phyloP scores from a whole-genome alignment of 2,329 filamentous ascomycete genomes.

The Trichoderma simmonsii region DNA sequence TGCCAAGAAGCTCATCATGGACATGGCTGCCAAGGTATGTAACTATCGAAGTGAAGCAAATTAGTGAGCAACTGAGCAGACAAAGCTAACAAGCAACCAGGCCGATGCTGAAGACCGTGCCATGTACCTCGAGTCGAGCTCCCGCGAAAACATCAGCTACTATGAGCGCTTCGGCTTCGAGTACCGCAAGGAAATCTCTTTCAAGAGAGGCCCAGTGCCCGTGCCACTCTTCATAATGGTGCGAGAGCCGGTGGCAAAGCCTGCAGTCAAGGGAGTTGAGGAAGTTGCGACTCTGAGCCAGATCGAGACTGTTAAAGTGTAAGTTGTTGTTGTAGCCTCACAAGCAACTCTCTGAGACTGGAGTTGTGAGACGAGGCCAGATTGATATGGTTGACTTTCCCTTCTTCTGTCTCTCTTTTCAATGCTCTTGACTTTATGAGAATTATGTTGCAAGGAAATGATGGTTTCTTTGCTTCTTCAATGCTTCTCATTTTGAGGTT shows the following conservation, averaged over 20 bases:
- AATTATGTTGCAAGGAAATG: not conserved
- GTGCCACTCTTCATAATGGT: constrained; percentile 79
- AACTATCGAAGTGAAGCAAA: not conserved
- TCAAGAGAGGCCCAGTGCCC: constrained; percentile 56
- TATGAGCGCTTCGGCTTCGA: constrained; percentile 76
- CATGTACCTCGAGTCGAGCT: constrained; percentile 78
- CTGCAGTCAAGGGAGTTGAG: constrained; percentile 26
- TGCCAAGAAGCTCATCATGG: constrained; percentile 65
- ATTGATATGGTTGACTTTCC: not conserved
- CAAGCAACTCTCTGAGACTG: not conserved
- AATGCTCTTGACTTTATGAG: not conserved
- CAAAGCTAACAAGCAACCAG: constrained; percentile 32
- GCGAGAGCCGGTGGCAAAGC: constrained; percentile 56
- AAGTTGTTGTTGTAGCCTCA: not conserved
- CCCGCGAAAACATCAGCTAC: constrained; percentile 63
- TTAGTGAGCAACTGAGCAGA: not conserved
- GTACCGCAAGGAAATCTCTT: constrained; percentile 58
- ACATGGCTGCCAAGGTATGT: constrained; percentile 60
- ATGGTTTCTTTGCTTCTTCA: not conserved
- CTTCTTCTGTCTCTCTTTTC: not conserved
- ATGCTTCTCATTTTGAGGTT: not conserved
- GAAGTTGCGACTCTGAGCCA: constrained; percentile 19
- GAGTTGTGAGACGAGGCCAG: not conserved
- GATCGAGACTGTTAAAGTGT: constrained; percentile 18
- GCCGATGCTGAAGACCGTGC: constrained; percentile 66